These are phyloP conservation scores for Mycena venus DNA, from an alignment of 768 basidiomycete species.

Conservation along the genomic window DNA sequence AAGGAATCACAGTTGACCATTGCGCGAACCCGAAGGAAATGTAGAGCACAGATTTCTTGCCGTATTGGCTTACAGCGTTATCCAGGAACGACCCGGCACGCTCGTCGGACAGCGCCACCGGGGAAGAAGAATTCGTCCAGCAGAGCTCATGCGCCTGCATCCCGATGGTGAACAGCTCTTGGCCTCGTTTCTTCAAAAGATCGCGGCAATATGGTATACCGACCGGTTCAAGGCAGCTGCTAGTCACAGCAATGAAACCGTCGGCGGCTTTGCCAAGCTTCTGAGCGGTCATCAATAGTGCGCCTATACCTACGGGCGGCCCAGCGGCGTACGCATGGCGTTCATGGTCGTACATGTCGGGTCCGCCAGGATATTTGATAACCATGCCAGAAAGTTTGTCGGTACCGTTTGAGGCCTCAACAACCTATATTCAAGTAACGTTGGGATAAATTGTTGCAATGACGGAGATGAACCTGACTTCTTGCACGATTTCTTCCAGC, in stretches of 20 bases:
- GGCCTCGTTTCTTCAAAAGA: not conserved
- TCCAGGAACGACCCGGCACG: too few species aligned
- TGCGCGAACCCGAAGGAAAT: conserved; percentile 26
- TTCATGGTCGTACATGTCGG: conserved; percentile 31
- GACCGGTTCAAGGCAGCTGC: conserved; percentile 5
- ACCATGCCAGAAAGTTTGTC: conserved; percentile 10
- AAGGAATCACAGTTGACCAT: too few species aligned
- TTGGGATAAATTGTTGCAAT: not conserved
- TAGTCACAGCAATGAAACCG: not conserved
- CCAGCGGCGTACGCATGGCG: conserved; percentile 7
- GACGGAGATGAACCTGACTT: not conserved
- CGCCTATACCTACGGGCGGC: not conserved
- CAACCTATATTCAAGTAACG: not conserved
- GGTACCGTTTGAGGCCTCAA: conserved; percentile 9
- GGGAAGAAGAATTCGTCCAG: not conserved
- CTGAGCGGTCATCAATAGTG: not conserved
- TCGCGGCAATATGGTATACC: conserved; percentile 1
- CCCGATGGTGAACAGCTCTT: conserved; percentile 14
- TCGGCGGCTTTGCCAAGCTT: not conserved
- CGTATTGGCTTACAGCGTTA: not conserved
- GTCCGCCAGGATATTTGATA: conserved; percentile 9
- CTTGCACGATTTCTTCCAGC: conserved; percentile 1
- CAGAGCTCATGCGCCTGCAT: conserved; percentile 5
- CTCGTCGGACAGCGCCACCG: not conserved
- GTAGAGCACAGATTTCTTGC: conserved; percentile 17